These are phyloP conservation scores for Gymnopilus dilepis DNA, from an alignment of 768 basidiomycete genomes.

Conservation along the genomic window DNA sequence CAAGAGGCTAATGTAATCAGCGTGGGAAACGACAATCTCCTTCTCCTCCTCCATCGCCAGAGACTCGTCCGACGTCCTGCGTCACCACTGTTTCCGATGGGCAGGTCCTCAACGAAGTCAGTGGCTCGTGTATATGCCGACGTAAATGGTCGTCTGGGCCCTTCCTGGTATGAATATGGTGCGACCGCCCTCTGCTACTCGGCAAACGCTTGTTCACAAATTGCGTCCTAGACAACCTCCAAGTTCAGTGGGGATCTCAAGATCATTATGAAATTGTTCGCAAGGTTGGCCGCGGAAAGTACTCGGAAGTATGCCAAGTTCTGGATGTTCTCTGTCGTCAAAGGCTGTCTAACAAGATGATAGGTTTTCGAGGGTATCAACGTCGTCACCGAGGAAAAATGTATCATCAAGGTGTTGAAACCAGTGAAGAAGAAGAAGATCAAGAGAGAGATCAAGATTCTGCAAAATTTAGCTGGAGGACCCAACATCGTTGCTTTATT, in stretches of 20 bases:
- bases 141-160: conserved; percentile 86
- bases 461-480: conserved; percentile 95
- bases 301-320: conserved; percentile 74
- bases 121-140: conserved; percentile 88
- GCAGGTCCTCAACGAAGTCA: conserved; percentile 74
- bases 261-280: conserved; percentile 98
- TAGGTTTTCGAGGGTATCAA: conserved; percentile 95
- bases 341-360: conserved; percentile 16
- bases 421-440: conserved; percentile 99
- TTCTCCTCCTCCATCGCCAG: conserved; percentile 22
- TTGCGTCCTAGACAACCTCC: conserved; percentile 76
- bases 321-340: conserved; percentile 5
- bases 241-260: conserved; percentile 97
- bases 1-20: conserved; percentile 27
- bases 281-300: conserved; percentile 95
- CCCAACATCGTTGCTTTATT: conserved; percentile 93
- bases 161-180: conserved; percentile 98
- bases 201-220: conserved; percentile 26
- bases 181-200: conserved; percentile 27
- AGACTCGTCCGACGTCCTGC: conserved; percentile 15
- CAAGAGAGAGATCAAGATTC: conserved; percentile 97
- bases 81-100: conserved; percentile 51
- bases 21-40: conserved; percentile 32
- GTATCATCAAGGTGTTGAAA: conserved; percentile 98
- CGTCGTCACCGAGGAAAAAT: conserved; percentile 89